Base-by-base conservation (phyloP, 306 rosid species). In the Arachis stenosperma region DNA sequence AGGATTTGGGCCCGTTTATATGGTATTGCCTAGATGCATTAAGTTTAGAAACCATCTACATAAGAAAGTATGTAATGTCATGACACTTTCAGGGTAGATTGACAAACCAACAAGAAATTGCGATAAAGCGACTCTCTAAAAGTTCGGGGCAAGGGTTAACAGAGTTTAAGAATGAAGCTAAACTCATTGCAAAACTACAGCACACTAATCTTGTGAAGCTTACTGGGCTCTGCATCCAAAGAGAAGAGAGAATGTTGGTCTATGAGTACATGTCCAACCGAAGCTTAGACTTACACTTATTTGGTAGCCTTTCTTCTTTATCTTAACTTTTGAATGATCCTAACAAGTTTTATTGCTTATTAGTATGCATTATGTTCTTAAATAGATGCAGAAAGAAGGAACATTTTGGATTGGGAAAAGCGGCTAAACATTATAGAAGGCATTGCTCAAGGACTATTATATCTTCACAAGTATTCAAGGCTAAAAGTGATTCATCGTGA, bases 171-270 rank as follows among this genome's bases (percentile, higher is more conserved):
- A 83, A 84, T 70, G 83, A 86, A 58, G 81, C 54, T 7, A 66
- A 76, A 40, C 40, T 84, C 33, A 79, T 81, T 55, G 79, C 88
- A 29, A 81, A 76, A 79, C 81, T 86, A 17, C 86, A 79, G 2
- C 88, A 81, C 71, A 79, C 83, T 29, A 81, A 86, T 67, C 68
- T 83, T 6, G 83, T 83, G 36, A 83, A 46, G 71, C 86, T 81
- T 65, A 40, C 60, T 6, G 86, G 90, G 0, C 73, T 79, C 37
- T 86, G 86, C 71, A 61, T 84, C 66, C 56, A 73, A 61, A 65
- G 47, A 30, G 84, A 83, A 44, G 88, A 82, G 47, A 76, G 60
- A n/a, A 72, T 73, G 7, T 41, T 78, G 11, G 61, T 78, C 7
- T 78, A 72, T 48, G 82, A 71, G 54, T 78, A 78, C 42, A 48